Base-by-base conservation (phyloP, 345 rosid species). In the Eucalyptus tenuipes region DNA sequence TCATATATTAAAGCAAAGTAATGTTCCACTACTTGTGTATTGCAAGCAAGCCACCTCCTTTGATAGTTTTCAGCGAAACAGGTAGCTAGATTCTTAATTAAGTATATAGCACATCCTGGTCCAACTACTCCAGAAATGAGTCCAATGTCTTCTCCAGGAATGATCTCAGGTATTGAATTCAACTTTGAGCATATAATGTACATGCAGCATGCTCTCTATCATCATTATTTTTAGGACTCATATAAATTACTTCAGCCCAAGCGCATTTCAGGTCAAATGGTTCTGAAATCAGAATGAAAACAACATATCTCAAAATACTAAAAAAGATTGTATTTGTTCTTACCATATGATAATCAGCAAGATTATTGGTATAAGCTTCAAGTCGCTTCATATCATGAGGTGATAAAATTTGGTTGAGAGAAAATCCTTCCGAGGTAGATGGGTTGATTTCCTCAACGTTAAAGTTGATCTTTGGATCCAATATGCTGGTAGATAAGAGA, bases 391-490 rank as follows among this genome's bases (percentile, higher is more conserved):
- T 90, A 86, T 96, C 97, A 90, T 92, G 89, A 16, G 95, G 96
- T 85, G 99, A 95, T 53, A 96, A 59, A 49, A 92, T 87, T 86
- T 89, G 92, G 81, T 88, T 91, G 49, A 92, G 92, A 71, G 93
- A 93, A 88, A 88, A 91, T 89, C 90, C 94, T 68, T 96, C 95
- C 49, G 95, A 91, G 88, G 88, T 57, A 53, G 92, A 92, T 57
- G 88, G 53, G 8, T 90, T 44, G 64, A 93, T 89, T 55, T 90
- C 94, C 71, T 64, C 82, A 89, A 92, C 93, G 8, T 89, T 31
- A 90, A 94, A 98, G 89, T 95, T 93, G 90, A 96, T 95, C 91
- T 94, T 96, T 7, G 99, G 99, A 93, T 95, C 97, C 92, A 98
- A 79, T 90, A 98, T 92, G 91, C 99, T 98, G 95, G 64, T 90